Evolutionary conservation across 495 filamentous ascomycete genomes (phyloP), one percentile per base, ranked within the genome.

Genomic region (Schizothecium vesticola): DNA sequence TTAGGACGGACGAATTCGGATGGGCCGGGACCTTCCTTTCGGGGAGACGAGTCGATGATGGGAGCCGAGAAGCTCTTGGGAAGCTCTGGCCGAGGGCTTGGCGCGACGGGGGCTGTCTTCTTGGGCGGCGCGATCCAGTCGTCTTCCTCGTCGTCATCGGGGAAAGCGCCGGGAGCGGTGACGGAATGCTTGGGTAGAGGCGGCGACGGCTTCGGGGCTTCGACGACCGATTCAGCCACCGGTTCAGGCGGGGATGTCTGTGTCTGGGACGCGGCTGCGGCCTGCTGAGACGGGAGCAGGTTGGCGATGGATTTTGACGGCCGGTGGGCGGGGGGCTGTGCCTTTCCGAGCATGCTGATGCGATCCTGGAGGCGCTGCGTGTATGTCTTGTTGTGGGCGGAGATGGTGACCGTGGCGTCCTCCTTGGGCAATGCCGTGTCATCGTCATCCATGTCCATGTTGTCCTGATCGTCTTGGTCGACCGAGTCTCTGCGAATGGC

Each of bases 281-380:
- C 61, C 43, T 69, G 63, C 60, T 80, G 80, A 25, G 74, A 33
- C 4, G 79, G 77, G 28, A 80, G 70, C 12, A 76, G 74, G 66
- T 87, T 82, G 0, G 88, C 81, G 28, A 92, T 88, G 12, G 89
- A 90, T 73, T 94, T 94, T 3, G 89, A 91, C 3, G 86, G 80
- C 59, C 90, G 83, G 31, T 89, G 82, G 58, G 73, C 76, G 59
- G 70, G 78, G 3, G 89, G 82, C 72, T 93, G 91, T 1, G 87
- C 84, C 75, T 97, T 91, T 24, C 93, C 93, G 22, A 99, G 85
- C 87, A 94, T 92, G 74, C 89, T 94, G 72, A 99, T 97, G 71
- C 92, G 91, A 68, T 98, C 96, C 67, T 96, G 91, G 21, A 99
- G 83, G 11, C 90, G 84, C 75, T 97, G 93, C 3, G 95, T 97